Evolutionary conservation across 768 basidiomycete species (phyloP).

Genomic region (Boletales sp.): DNA sequence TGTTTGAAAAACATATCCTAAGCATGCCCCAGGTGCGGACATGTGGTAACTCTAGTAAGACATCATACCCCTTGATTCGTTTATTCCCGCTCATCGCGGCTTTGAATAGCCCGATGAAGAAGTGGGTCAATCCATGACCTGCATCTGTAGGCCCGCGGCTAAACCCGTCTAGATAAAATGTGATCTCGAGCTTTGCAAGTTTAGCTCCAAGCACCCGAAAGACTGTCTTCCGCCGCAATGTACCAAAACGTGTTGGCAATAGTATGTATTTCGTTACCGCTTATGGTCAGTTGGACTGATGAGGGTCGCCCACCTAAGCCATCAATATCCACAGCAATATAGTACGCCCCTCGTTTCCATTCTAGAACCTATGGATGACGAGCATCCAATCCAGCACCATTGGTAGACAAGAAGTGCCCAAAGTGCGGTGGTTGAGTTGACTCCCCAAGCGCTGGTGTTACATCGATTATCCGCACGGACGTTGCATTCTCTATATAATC

Average conservation of each 20-base stretch:
- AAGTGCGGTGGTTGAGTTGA: slow-evolving; percentile 23
- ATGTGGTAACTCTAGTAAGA: slow-evolving; percentile 48
- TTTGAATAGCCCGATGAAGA: slow-evolving; percentile 54
- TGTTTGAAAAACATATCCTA: neutral
- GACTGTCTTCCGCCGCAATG: slow-evolving; percentile 51
- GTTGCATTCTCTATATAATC: slow-evolving; percentile 7
- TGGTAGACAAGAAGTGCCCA: slow-evolving; percentile 59
- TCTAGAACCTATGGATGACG: neutral
- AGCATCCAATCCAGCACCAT: slow-evolving; percentile 42
- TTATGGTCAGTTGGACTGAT: slow-evolving; percentile 10
- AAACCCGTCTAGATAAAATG: slow-evolving; percentile 53
- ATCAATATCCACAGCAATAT: slow-evolving; percentile 65
- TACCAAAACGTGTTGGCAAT: slow-evolving; percentile 63
- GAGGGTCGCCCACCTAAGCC: slow-evolving; percentile 33
- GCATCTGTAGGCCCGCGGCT: slow-evolving; percentile 6
- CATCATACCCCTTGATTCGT: neutral
- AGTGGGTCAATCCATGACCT: slow-evolving; percentile 26
- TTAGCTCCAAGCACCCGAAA: slow-evolving; percentile 54
- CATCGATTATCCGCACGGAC: slow-evolving; percentile 7
- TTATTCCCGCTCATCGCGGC: slow-evolving; percentile 4
- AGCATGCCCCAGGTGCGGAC: slow-evolving; percentile 45
- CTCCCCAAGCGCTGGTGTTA: neutral
- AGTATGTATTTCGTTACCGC: slow-evolving; percentile 40
- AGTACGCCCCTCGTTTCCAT: slow-evolving; percentile 32
- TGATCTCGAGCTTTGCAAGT: slow-evolving; percentile 55